These are phyloP conservation scores for Acacia concinna DNA, from an alignment of 331 rosid species.

Conservation along the genomic window DNA sequence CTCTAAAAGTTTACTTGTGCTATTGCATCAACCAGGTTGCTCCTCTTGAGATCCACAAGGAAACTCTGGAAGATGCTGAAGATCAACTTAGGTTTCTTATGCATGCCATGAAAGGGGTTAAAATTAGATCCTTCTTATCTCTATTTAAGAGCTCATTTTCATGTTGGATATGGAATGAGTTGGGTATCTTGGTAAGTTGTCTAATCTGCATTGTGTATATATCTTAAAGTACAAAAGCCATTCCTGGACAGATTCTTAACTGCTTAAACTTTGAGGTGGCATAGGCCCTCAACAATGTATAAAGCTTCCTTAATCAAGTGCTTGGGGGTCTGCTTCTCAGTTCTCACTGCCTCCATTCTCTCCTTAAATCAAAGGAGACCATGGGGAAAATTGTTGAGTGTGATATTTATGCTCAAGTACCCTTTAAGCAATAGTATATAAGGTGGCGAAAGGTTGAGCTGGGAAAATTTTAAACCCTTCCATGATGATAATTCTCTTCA, in stretches of 20 bases:
- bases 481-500: neutral
- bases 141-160: conserved; percentile 79
- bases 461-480: neutral
- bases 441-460: neutral
- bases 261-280: conserved; percentile 1
- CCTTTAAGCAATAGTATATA: neutral
- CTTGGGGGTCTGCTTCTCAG: neutral
- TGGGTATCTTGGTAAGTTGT: conserved; percentile 78
- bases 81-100: conserved; percentile 81
- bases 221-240: neutral
- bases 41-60: conserved; percentile 69
- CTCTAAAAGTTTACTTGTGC: neutral
- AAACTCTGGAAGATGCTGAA: conserved; percentile 75
- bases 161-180: conserved; percentile 76
- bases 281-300: neutral
- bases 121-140: conserved; percentile 63
- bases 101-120: conserved; percentile 57
- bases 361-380: neutral
- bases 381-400: neutral
- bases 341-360: neutral
- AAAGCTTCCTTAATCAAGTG: neutral
- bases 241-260: neutral
- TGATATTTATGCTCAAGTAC: neutral
- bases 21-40: conserved; percentile 68
- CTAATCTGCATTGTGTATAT: conserved; percentile 23